Conservation (phyloP, 2,329 filamentous ascomycete species). For the Ophiognomonia clavigignenti-juglandacearum region DNA sequence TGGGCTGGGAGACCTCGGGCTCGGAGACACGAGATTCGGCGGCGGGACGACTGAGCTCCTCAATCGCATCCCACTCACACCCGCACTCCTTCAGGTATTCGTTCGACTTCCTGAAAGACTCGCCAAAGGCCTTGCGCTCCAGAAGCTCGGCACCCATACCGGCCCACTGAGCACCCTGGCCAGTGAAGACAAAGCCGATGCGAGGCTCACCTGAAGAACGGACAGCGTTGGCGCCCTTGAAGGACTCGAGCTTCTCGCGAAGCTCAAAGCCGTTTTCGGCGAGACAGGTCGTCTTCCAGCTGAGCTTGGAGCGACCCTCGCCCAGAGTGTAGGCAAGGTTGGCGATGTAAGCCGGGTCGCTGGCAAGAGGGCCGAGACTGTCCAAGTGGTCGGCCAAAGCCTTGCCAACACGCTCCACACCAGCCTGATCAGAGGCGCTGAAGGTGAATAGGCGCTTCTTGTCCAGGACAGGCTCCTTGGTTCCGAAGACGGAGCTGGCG, state of each 20-base stretch:
- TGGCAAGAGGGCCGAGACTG: constrained; percentile 24
- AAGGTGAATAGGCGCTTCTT: constrained; percentile 37
- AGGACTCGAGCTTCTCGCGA: constrained; percentile 30
- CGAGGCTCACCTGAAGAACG: constrained; percentile 7
- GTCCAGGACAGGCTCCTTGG: constrained; percentile 10
- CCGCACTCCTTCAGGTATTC: constrained; percentile 7
- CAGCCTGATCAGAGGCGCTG: constrained; percentile 31
- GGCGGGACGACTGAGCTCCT: constrained; percentile 19
- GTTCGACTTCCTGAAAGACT: constrained; percentile 7
- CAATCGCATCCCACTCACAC: constrained; percentile 12
- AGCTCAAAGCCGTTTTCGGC: constrained; percentile 40
- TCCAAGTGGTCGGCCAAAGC: constrained; percentile 32
- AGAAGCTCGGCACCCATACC: constrained; percentile 19
- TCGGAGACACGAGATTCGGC: constrained; percentile 19
- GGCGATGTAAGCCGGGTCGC: constrained; percentile 24
- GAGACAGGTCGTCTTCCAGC: constrained; percentile 33
- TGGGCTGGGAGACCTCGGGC: constrained; percentile 27
- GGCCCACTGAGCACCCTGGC: constrained; percentile 15
- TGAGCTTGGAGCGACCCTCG: constrained; percentile 9
- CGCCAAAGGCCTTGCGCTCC: constrained; percentile 16
- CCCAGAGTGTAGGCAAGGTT: constrained; percentile 45
- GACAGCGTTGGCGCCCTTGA: constrained; percentile 7
- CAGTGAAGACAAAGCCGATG: constrained; percentile 15
- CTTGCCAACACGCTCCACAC: constrained; percentile 27
- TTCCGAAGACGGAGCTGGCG: constrained; percentile 1